A percentile compares a stretch with the other conserved stretches of the same genome.
Evolutionary conservation across 2,329 filamentous ascomycete species (phyloP).

Genomic region (Aspergillus sp.): DNA sequence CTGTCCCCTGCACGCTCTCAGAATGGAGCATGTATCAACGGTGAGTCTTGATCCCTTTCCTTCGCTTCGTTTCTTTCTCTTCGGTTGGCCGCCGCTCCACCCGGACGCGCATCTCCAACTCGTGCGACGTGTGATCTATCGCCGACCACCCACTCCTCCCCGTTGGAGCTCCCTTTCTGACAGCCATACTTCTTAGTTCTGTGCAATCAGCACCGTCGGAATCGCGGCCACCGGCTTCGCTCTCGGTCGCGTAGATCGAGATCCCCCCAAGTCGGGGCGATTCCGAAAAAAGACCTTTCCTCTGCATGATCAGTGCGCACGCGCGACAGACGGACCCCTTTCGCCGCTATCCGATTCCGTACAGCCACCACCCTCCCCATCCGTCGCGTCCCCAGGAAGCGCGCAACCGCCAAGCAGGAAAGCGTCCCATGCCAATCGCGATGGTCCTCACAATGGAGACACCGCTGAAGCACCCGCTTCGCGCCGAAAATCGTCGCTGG

Average conservation of each 20-base stretch:
- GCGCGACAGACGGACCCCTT: slow-evolving; percentile 12
- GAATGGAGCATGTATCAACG: slow-evolving; percentile 43
- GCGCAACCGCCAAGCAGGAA: slow-evolving; percentile 12
- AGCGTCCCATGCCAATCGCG: slow-evolving; percentile 12
- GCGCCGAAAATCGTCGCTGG: slow-evolving; percentile 27
- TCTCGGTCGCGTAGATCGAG: slow-evolving; percentile 52
- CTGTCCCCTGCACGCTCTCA: slow-evolving; percentile 30
- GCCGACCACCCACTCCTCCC: not conserved
- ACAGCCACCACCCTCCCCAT: slow-evolving; percentile 19
- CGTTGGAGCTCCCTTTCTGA: slow-evolving; percentile 8
- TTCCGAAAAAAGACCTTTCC: slow-evolving; percentile 27
- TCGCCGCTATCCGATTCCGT: slow-evolving; percentile 12
- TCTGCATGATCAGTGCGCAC: slow-evolving; percentile 19
- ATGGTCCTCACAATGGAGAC: slow-evolving; percentile 9
- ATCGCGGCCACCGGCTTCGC: slow-evolving; percentile 60
- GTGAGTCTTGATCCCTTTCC: slow-evolving; percentile 24
- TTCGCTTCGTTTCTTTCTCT: not conserved
- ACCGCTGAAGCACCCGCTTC: slow-evolving; percentile 17
- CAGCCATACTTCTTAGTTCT: slow-evolving; percentile 46
- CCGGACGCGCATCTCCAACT: not conserved
- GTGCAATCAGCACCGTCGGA: slow-evolving; percentile 63
- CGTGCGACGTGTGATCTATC: not conserved
- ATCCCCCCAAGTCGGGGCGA: slow-evolving; percentile 28
- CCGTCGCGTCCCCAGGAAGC: slow-evolving; percentile 14
- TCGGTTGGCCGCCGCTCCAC: not conserved